Evolutionary conservation across 2,329 filamentous ascomycete genomes (phyloP).

Genomic region (Teratosphaeria zuluensis): DNA sequence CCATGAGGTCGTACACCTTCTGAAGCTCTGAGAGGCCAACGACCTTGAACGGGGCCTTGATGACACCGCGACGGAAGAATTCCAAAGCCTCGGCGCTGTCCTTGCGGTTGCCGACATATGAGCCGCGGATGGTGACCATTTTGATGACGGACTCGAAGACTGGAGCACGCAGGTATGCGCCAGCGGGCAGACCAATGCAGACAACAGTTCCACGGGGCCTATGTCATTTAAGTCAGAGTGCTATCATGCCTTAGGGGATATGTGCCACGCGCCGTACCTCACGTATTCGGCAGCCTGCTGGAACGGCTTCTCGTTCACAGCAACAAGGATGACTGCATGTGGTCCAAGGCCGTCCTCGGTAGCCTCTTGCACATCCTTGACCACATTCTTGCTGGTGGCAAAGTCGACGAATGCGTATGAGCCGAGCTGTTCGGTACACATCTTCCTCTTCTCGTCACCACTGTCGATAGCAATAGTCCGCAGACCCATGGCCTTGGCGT

Average conservation of each 20-base stretch:
- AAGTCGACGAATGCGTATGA: slow-evolving; percentile 73
- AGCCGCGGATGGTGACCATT: slow-evolving; percentile 89
- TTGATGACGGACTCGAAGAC: slow-evolving; percentile 82
- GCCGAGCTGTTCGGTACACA: slow-evolving; percentile 59
- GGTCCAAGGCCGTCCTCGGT: slow-evolving; percentile 75
- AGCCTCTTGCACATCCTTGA: slow-evolving; percentile 72
- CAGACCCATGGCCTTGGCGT: slow-evolving; percentile 84
- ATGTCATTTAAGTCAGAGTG: neutral
- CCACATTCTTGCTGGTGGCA: slow-evolving; percentile 61
- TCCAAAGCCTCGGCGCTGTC: slow-evolving; percentile 84
- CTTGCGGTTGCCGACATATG: slow-evolving; percentile 85
- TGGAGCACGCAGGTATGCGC: slow-evolving; percentile 69
- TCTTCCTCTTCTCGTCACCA: slow-evolving; percentile 67
- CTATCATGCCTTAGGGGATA: neutral
- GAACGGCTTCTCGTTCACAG: slow-evolving; percentile 85
- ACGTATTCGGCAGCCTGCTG: slow-evolving; percentile 66
- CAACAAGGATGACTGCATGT: slow-evolving; percentile 77
- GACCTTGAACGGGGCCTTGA: slow-evolving; percentile 79
- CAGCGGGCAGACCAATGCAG: slow-evolving; percentile 78
- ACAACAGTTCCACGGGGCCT: slow-evolving; percentile 60
- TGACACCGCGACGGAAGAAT: slow-evolving; percentile 74
- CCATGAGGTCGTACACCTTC: slow-evolving; percentile 59
- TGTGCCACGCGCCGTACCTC: neutral
- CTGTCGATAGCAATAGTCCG: slow-evolving; percentile 72
- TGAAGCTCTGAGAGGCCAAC: slow-evolving; percentile 72